phyloP scores from a whole-genome alignment of 1,284 basidiomycete species.

The Malassezia sympodialis region DNA sequence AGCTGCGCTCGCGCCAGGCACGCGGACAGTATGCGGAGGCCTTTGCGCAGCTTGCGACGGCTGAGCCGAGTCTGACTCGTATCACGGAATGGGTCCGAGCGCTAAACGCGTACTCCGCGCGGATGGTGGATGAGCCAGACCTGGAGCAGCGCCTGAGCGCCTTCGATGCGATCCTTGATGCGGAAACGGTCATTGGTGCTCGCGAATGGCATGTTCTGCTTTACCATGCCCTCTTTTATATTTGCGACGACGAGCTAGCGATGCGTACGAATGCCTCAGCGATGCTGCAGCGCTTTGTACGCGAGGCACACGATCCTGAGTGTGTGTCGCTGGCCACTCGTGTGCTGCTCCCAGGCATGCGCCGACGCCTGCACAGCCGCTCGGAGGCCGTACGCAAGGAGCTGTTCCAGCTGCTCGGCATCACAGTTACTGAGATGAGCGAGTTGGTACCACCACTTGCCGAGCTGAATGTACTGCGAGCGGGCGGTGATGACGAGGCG shows the following conservation, averaged over 20 bases:
- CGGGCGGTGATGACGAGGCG: slow-evolving; percentile 82
- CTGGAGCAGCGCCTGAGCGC: slow-evolving; percentile 76
- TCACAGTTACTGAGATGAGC: slow-evolving; percentile 57
- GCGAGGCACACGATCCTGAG: background rate
- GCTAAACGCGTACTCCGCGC: slow-evolving; percentile 75
- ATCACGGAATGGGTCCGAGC: slow-evolving; percentile 27
- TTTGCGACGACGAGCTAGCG: slow-evolving; percentile 83
- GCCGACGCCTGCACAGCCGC: slow-evolving; percentile 55
- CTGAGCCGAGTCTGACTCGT: slow-evolving; percentile 23
- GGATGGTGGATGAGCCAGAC: slow-evolving; percentile 80
- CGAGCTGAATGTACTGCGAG: slow-evolving; percentile 74
- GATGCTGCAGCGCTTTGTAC: slow-evolving; percentile 66
- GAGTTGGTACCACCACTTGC: slow-evolving; percentile 59
- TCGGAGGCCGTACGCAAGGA: slow-evolving; percentile 82
- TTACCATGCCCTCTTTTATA: slow-evolving; percentile 72
- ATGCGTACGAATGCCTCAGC: slow-evolving; percentile 73
- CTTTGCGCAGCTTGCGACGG: slow-evolving; percentile 32
- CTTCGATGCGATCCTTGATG: slow-evolving; percentile 66
- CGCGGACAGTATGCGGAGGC: slow-evolving; percentile 29
- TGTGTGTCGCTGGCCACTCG: background rate
- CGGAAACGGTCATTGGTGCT: slow-evolving; percentile 49
- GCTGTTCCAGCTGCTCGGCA: slow-evolving; percentile 67
- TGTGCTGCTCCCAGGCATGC: slow-evolving; percentile 12
- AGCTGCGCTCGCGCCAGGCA: slow-evolving; percentile 27
- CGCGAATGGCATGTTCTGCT: slow-evolving; percentile 72